Base-by-base conservation (phyloP, 805 yeast species). In the Yarrowia deformans region DNA sequence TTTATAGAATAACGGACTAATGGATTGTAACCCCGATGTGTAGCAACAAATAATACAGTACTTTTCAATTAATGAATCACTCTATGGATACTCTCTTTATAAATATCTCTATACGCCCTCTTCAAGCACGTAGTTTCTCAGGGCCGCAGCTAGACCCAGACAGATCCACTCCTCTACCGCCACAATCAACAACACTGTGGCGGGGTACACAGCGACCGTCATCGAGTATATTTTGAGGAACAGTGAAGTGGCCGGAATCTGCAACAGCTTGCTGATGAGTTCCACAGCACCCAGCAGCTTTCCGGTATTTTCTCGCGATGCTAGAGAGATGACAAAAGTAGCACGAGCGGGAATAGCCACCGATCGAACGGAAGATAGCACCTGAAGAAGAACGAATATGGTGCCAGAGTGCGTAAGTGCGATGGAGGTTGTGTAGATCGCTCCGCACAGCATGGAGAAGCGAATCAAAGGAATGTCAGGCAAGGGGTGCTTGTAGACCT, bases 101-200 rank as follows among this genome's bases (percentile, higher is more conserved):
- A 13, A 5, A 9, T 18, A 13, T 45, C 32, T 29, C 52, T 35
- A 54, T 8, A 56, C 52, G 3, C 40, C 50, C 19, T 45, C 42
- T 12, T 60, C 66, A 13, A 60, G 18, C 12, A 60, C 66, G 10
- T 63, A 63, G 32, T 63, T 63, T 32, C 68, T 18, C 12, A 63
- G 18, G 16, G 45, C 46, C 1, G 32, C 40, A 29, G 68, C 43
- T 3, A 63, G 23, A 8, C 56, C 55, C 39, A 63, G 18, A 32
- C 68, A 63, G 13, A 63, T 40, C 68, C 55, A 49, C 37, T 63
- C 68, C 14, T 63, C 68, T 3, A 23, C 46, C 5, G 56, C 68
- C 1, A 63, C 39, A 39, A 63, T 63, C 29, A 63, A n/a, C 45
- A 63, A 9, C 7, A 63, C 68, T 10, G 68, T 63, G 23, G 56